Evolutionary conservation across 805 yeast genomes (phyloP).

Genomic region (Babjeviella inositovora): DNA sequence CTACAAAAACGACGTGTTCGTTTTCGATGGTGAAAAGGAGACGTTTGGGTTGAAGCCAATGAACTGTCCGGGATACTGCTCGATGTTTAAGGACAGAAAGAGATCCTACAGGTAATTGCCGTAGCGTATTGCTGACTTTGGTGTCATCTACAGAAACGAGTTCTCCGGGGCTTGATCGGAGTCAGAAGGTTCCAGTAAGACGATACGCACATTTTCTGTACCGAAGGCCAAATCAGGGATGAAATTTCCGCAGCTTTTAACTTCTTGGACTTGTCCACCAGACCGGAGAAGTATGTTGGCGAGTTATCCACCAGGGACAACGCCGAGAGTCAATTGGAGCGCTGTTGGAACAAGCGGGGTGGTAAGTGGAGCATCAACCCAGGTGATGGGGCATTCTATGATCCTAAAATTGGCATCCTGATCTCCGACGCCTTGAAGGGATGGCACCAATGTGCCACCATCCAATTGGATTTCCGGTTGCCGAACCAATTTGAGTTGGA

Average conservation of each 20-base stretch:
- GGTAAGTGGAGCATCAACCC: constrained; percentile 89
- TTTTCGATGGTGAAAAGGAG: constrained; percentile 95
- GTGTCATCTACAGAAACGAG: constrained; percentile 94
- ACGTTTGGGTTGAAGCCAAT: constrained; percentile 87
- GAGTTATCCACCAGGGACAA: constrained; percentile 86
- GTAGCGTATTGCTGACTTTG: constrained; percentile 97
- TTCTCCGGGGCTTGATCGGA: constrained; percentile 95
- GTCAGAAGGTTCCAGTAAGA: constrained; percentile 99
- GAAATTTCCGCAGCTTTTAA: constrained; percentile 80
- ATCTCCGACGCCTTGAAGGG: constrained; percentile 87
- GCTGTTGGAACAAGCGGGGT: constrained; percentile 73
- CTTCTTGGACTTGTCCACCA: constrained; percentile 90
- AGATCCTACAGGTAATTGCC: constrained; percentile 95
- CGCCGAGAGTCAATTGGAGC: constrained; percentile 77
- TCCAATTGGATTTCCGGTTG: constrained; percentile 96
- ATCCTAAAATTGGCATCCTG: constrained; percentile 93
- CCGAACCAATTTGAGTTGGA: constrained; percentile 88
- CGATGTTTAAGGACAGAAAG: constrained; percentile 82
- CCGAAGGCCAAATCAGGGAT: constrained; percentile 72
- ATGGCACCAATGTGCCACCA: constrained; percentile 99
- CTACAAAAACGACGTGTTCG: constrained; percentile 94
- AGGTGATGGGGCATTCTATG: constrained; percentile 95
- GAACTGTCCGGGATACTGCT: constrained; percentile 89
- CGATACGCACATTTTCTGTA: constrained; percentile 97
- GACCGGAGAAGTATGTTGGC: constrained; percentile 95